Conservation (phyloP, 257 asterid genomes). For the Solanum bulbocastanum region DNA sequence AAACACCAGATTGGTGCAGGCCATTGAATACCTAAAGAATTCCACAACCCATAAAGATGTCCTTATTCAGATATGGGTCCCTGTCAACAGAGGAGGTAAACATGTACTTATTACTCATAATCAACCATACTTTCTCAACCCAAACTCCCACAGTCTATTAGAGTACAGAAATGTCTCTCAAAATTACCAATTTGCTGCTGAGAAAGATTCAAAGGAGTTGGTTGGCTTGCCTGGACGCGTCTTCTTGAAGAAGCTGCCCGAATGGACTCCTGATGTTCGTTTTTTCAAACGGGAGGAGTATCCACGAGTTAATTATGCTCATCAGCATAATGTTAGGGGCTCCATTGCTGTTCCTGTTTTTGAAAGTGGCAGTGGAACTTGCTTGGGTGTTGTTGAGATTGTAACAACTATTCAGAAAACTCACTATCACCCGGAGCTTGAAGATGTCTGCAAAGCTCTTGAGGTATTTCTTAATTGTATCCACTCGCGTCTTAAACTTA, state of each 20-base stretch:
- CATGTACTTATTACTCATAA: conserved; percentile 50
- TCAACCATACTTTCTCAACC: conserved; percentile 45
- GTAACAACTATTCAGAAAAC: conserved; percentile 47
- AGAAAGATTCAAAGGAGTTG: conserved; percentile 39
- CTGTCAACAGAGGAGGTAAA: conserved; percentile 42
- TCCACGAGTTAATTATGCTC: conserved; percentile 48
- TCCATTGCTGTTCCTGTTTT: conserved; percentile 73
- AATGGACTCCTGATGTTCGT: conserved; percentile 78
- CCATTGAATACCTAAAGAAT: conserved; percentile 42
- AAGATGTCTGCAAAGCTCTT: conserved; percentile 56
- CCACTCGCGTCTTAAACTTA: background rate
- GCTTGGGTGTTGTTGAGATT: conserved; percentile 73
- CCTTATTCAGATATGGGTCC: conserved; percentile 76
- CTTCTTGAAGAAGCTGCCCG: conserved; percentile 65
- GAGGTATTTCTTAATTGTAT: conserved; percentile 28
- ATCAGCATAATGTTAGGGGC: conserved; percentile 45
- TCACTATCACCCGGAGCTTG: conserved; percentile 51
- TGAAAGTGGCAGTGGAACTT: conserved; percentile 52
- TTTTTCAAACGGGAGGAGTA: conserved; percentile 57
- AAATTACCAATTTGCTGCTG: conserved; percentile 46
- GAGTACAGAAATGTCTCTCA: conserved; percentile 45
- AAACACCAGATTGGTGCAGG: conserved; percentile 41
- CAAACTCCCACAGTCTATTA: conserved; percentile 42
- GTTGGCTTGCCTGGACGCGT: conserved; percentile 67
- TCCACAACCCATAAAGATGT: conserved; percentile 37